Percentiles rank a stretch among this genome's conserved stretches.
phyloP scores from a whole-genome alignment of 2,329 filamentous ascomycete genomes.

The Zymoseptoria crescenta region DNA sequence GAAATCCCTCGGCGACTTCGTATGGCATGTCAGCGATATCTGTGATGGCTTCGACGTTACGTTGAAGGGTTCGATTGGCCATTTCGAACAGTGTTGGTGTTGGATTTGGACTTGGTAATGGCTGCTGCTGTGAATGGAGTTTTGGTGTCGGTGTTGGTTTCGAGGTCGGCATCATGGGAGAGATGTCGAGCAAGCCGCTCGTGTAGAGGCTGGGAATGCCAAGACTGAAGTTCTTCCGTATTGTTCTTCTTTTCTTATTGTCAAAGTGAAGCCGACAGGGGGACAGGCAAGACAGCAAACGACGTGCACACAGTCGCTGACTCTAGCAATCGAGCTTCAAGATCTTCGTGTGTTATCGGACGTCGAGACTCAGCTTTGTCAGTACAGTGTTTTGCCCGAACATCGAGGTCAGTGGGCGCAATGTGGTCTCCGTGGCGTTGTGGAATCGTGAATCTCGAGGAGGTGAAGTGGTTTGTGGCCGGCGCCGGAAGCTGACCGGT shows the following conservation, averaged over 20 bases:
- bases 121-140: conserved; percentile 6
- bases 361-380: background rate
- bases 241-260: background rate
- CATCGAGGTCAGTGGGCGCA: background rate
- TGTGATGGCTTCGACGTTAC: conserved; percentile 44
- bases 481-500: too few species aligned
- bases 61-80: conserved; percentile 34
- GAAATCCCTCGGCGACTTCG: conserved; percentile 56
- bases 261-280: background rate
- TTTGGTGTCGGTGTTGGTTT: conserved; percentile 1
- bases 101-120: conserved; percentile 4
- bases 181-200: background rate
- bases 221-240: background rate
- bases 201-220: background rate
- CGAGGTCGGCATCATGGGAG: background rate
- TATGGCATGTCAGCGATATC: conserved; percentile 68
- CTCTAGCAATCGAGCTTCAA: background rate
- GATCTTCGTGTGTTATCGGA: background rate
- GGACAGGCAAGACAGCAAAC: background rate
- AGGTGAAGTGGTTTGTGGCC: background rate
- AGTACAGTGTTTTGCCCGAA: background rate
- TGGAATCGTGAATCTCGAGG: background rate
- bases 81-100: conserved; percentile 33
- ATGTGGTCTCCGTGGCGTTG: background rate
- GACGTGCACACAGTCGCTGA: too few species aligned